phyloP scores from a whole-genome alignment of 139 green algal species.

The Chloropicon primus region DNA sequence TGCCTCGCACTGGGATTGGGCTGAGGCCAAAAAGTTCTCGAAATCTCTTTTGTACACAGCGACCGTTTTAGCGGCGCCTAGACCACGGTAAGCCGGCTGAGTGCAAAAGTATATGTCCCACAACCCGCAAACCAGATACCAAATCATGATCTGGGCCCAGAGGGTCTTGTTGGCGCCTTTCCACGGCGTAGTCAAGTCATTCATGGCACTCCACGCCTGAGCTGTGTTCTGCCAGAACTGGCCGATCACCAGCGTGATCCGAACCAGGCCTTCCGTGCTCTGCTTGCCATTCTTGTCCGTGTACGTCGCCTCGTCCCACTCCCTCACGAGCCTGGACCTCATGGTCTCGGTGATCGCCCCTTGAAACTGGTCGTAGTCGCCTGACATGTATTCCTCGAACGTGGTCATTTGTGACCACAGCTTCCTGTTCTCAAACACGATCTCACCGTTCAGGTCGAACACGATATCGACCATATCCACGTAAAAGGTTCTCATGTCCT shows the following conservation, averaged over 20 bases:
- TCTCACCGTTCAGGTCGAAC: neutral
- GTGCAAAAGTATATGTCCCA: slow-evolving; percentile 7
- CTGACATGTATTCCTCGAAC: too few species aligned
- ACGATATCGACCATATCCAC: neutral
- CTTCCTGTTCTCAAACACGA: neutral
- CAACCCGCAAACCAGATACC: slow-evolving; percentile 6
- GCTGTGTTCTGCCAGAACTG: slow-evolving; percentile 4
- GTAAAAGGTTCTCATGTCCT: neutral
- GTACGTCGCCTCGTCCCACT: neutral
- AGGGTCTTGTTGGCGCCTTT: neutral
- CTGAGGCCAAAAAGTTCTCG: neutral
- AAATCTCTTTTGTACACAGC: neutral
- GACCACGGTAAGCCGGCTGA: neutral
- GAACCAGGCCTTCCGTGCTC: neutral
- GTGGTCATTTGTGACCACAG: neutral
- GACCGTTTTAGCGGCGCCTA: neutral
- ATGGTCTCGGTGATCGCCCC: neutral
- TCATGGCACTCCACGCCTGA: neutral
- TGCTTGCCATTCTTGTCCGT: neutral
- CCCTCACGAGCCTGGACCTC: neutral
- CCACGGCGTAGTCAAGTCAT: neutral
- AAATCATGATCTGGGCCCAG: slow-evolving; percentile 11
- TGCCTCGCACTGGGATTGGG: neutral
- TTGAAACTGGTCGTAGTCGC: neutral
- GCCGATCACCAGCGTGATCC: neutral